phyloP scores from a whole-genome alignment of 345 rosid species.

The Gossypium stocksii region DNA sequence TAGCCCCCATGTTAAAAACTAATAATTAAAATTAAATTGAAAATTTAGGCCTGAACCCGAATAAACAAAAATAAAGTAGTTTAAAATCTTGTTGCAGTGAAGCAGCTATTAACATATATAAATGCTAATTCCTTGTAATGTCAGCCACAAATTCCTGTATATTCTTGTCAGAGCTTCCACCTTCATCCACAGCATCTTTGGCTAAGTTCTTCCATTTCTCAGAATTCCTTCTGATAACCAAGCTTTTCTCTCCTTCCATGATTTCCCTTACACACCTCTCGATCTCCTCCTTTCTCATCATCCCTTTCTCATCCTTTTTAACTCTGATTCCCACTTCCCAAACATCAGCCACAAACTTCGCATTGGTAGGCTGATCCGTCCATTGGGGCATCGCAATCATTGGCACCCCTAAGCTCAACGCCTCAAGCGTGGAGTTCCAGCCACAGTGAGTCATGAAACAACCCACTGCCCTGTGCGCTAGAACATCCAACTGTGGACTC shows the following conservation, averaged over 20 bases:
- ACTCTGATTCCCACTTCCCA: constrained; percentile 54
- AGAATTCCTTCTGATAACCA: constrained; percentile 37
- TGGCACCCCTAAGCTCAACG: constrained; percentile 53
- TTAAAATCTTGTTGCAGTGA: too few species aligned
- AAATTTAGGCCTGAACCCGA: too few species aligned
- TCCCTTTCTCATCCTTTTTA: constrained; percentile 25
- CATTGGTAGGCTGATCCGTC: constrained; percentile 57
- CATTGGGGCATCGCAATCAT: constrained; percentile 58
- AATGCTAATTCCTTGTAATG: neutral
- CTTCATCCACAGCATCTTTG: constrained; percentile 26
- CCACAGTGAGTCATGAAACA: constrained; percentile 67
- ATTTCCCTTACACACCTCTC: constrained; percentile 43
- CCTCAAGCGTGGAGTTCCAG: constrained; percentile 70
- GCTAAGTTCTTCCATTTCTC: constrained; percentile 43
- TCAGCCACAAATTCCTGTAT: constrained; percentile 35
- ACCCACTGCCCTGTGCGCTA: constrained; percentile 45
- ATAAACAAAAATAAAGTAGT: too few species aligned
- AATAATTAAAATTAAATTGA: too few species aligned
- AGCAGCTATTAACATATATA: too few species aligned
- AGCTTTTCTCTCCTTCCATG: constrained; percentile 41
- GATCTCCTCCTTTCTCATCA: constrained; percentile 36
- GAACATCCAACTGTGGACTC: constrained; percentile 52
- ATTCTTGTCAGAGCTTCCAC: constrained; percentile 51
- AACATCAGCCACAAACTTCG: constrained; percentile 48
- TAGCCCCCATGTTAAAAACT: too few species aligned